Evolutionary conservation across 2,329 filamentous ascomycete species (phyloP).

Genomic region (Aspergillaceae sp.): DNA sequence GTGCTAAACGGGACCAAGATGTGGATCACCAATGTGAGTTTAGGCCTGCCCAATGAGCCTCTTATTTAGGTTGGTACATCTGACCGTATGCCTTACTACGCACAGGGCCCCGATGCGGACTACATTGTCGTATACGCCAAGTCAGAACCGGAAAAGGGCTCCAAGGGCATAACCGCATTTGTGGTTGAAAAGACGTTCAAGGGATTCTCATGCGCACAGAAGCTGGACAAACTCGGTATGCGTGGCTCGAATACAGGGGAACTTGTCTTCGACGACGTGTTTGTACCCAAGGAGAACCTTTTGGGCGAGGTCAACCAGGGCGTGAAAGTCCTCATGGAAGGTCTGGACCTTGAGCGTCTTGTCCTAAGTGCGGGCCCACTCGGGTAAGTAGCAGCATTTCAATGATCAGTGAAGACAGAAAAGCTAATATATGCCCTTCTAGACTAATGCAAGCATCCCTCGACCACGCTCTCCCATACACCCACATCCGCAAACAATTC

Average conservation of each 20-base stretch:
- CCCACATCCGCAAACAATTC: slow-evolving; percentile 84
- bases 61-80: background rate
- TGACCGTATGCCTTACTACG: background rate
- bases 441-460: slow-evolving; percentile 84
- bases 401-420: background rate
- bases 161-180: slow-evolving; percentile 92
- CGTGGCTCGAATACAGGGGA: slow-evolving; percentile 93
- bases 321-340: slow-evolving; percentile 89
- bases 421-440: slow-evolving; percentile 6
- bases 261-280: slow-evolving; percentile 81
- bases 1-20: slow-evolving; percentile 86
- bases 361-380: slow-evolving; percentile 85
- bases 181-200: slow-evolving; percentile 61
- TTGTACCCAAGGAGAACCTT: slow-evolving; percentile 74
- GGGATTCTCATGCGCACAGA: slow-evolving; percentile 79
- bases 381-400: slow-evolving; percentile 41
- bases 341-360: slow-evolving; percentile 84
- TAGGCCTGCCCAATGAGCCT: too few species aligned
- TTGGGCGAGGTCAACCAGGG: slow-evolving; percentile 73
- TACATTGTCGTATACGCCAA: slow-evolving; percentile 94
- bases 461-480: slow-evolving; percentile 79
- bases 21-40: slow-evolving; percentile 89
- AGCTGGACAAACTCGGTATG: slow-evolving; percentile 98
- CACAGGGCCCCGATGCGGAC: slow-evolving; percentile 72
- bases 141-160: slow-evolving; percentile 68